Conservation (phyloP, 306 rosid genomes). For the Dicorynia guianensis region DNA sequence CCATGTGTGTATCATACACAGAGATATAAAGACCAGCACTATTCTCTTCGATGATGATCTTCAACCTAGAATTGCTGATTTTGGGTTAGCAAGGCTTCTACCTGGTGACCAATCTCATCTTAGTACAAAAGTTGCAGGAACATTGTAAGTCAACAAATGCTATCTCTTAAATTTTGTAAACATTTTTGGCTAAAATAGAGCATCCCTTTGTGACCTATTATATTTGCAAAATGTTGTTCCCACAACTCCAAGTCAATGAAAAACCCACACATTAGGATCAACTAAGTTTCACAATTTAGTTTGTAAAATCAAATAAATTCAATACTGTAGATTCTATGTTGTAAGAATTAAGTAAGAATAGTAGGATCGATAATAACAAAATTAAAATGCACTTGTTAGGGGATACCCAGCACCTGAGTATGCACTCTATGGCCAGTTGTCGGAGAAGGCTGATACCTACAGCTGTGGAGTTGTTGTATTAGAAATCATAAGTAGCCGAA, state of each 20-base stretch:
- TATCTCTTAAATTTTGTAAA: neutral
- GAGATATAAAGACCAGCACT: conserved; percentile 74
- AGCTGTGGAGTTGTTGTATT: conserved; percentile 76
- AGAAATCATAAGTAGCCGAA: conserved; percentile 71
- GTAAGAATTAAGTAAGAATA: no score
- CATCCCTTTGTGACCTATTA: neutral
- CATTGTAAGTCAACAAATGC: conserved; percentile 57
- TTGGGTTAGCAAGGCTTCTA: conserved; percentile 77
- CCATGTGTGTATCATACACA: conserved; percentile 73
- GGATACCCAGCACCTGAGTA: conserved; percentile 84
- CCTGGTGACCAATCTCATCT: conserved; percentile 69
- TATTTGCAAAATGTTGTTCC: no score
- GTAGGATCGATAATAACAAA: neutral
- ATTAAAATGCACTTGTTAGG: conserved; percentile 37
- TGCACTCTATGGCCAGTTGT: conserved; percentile 76
- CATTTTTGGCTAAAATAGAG: neutral
- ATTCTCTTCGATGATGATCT: conserved; percentile 72
- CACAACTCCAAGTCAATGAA: no score
- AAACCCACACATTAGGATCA: no score
- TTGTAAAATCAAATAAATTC: no score
- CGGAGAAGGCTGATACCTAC: conserved; percentile 75
- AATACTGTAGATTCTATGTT: no score
- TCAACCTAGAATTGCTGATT: conserved; percentile 73
- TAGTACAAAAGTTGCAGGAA: conserved; percentile 77
- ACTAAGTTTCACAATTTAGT: no score